Evolutionary conservation across 176 grass and related monocot genomes (phyloP), one percentile per base, ranked within the genome.

Genomic region (Ensete ventricosum): DNA sequence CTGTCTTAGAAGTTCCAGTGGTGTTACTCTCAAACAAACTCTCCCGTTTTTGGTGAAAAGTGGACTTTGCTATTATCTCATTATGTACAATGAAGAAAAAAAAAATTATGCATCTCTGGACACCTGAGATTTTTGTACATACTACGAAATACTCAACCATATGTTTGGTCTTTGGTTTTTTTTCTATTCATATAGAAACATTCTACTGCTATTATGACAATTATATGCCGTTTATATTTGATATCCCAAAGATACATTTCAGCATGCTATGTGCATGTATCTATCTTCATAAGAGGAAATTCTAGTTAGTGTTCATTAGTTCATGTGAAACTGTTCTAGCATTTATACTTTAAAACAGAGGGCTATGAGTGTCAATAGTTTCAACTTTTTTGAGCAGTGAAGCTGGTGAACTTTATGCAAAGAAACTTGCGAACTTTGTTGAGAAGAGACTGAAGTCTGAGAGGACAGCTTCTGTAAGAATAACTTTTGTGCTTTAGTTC

Each of bases 401-500:
- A 67, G 78, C 82, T 2, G 94, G 94, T 13, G 68, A 84, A 67
- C 78, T 93, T 83, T 98, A 93, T 67, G 64, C 23, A 67, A 67
- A 67, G 64, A 67, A 67, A 67, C 64, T 67, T 13, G 64, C 25
- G 2, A 67, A 67, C 24, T 67, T 67, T 67, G 64, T 67, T 26
- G 64, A 67, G 64, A 67, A 67, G 64, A 24, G 64, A 67, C 24
- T 67, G 64, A 67, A 67, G 20, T 67, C 23, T 67, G 64, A 24
- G 23, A 67, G 64, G 25, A 67, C 64, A 14, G 64, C 64, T 67
- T 67, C 64, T 27, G 64, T 67, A 67, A 67, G 64, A 66, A 53
- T 54, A 54, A 16, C 34, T 69, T 81, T 85, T 79, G 34, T 50
- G 43, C n/a, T 79, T 55, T 49, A 24, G 2, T 60, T 77, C 24